A percentile compares a stretch with the other conserved stretches of the same genome.
phyloP scores from a whole-genome alignment of 208 protist species.

The Acanthamoeba triangularis region DNA sequence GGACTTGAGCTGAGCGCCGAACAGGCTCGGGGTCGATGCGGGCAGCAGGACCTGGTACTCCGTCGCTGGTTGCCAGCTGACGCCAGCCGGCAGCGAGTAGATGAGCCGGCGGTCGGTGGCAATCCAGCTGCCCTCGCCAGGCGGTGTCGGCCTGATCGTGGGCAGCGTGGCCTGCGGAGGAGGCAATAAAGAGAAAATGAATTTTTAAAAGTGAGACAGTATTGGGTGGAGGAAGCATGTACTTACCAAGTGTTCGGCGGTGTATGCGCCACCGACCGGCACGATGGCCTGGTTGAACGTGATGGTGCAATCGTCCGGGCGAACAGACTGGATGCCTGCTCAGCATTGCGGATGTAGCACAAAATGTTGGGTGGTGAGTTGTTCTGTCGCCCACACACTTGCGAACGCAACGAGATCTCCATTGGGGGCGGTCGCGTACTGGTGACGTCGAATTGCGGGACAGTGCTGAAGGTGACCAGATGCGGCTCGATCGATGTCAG shows the following conservation, averaged over 20 bases:
- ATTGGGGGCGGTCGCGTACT: background rate
- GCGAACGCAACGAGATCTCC: background rate
- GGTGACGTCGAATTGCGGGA: background rate
- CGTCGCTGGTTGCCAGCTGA: constrained; percentile 6
- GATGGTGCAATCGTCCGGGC: background rate
- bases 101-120: background rate
- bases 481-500: constrained; percentile 37
- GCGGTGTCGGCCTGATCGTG: background rate
- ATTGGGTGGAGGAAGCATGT: background rate
- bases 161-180: constrained; percentile 27
- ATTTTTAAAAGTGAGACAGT: too few relatives aligned
- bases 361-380: background rate
- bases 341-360: background rate
- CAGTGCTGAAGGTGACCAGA: background rate
- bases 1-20: background rate
- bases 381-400: background rate
- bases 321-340: background rate
- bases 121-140: constrained; percentile 12
- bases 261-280: background rate
- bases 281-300: background rate
- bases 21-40: constrained; percentile 9
- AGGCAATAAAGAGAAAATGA: background rate
- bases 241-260: background rate
- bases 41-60: constrained; percentile 37
- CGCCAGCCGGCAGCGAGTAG: background rate